Base-by-base conservation (phyloP, 192 early-diverging fungal genomes). In the Entomortierella lignicola region DNA sequence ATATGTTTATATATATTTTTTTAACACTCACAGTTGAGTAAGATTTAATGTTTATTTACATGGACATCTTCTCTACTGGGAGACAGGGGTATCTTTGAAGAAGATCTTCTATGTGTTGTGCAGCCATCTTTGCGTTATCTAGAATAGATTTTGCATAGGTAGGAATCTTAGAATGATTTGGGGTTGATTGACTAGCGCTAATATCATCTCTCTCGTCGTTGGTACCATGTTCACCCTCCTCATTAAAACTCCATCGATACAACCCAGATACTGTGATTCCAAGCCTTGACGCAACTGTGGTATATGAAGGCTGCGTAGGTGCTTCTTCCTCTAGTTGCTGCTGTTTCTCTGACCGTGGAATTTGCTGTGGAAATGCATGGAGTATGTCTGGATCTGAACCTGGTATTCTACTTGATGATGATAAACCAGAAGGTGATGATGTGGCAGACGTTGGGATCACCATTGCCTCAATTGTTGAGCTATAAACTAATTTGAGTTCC, bases 401-500 rank as follows among this genome's bases (percentile, higher is more conserved):
- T 1, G 61, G 12, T n/a, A 21, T 30, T 21, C 61, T 27, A 18
- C 3, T 6, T 21, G 51, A 10, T 0, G 8, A 20, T 32, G 4
- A 55, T 8, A 29, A 17, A 13, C 17, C 10, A 0, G 44, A 11
- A 32, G 68, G 1, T 2, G 17, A 21, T 25, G 56, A 4, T 23
- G 18, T 11, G 2, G 63, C 48, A 2, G 74, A 64, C 2, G 23
- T 20, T 8, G 60, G 27, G 23, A 11, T 51, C n/a, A 70, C 21
- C 8, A 69, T 15, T 10, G 60, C 34, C 2, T 79, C 57, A 12
- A 70, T 11, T 8, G 29, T 18, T 1, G 67, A 60, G 7, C 66
- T 44, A 48, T 79, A 79, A 0, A 64, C 67, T 37, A 79, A 12
- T 42, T 84, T 84, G 42, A 87, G 71, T 21, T 89, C 88, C 23